These are phyloP conservation scores for Colletotrichum eleusines DNA, from an alignment of 2,329 filamentous ascomycete species.

Conservation along the genomic window DNA sequence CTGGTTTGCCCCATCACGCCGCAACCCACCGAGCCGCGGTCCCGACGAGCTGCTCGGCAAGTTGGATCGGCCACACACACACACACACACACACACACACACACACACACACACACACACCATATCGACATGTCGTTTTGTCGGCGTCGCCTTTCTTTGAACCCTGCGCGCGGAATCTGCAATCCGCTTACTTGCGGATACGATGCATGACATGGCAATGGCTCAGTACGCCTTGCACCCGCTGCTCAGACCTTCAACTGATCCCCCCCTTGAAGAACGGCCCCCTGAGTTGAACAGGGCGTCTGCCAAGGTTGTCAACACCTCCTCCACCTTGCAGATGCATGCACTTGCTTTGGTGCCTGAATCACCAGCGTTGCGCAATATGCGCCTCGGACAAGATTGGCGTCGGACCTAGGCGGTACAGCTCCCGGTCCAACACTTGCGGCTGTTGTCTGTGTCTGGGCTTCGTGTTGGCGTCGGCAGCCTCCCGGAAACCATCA, in stretches of 20 bases:
- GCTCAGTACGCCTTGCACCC: background rate
- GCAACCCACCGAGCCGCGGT: constrained; percentile 7
- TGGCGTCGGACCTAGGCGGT: background rate
- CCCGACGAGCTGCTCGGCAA: background rate
- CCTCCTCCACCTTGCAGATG: constrained; percentile 16
- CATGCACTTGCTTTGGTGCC: constrained; percentile 15
- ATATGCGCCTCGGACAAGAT: background rate
- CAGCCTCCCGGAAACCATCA: background rate
- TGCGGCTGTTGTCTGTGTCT: constrained; percentile 10
- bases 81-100: no score
- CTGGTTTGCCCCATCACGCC: constrained; percentile 5
- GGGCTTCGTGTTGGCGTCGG: constrained; percentile 5
- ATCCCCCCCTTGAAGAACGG: background rate
- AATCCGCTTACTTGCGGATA: background rate
- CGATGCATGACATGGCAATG: constrained; percentile 1
- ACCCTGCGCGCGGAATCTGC: background rate
- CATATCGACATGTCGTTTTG: background rate
- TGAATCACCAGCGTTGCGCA: constrained; percentile 19
- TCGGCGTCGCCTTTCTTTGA: background rate
- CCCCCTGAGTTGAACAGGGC: constrained; percentile 15
- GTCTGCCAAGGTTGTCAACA: constrained; percentile 20
- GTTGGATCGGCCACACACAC: background rate
- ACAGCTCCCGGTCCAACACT: background rate
- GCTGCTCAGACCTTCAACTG: constrained; percentile 11
- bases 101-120: no score